Percentiles rank a stretch among this genome's conserved stretches.
Conservation (phyloP, 2,329 filamentous ascomycete genomes). For the Exserohilum turcica region DNA sequence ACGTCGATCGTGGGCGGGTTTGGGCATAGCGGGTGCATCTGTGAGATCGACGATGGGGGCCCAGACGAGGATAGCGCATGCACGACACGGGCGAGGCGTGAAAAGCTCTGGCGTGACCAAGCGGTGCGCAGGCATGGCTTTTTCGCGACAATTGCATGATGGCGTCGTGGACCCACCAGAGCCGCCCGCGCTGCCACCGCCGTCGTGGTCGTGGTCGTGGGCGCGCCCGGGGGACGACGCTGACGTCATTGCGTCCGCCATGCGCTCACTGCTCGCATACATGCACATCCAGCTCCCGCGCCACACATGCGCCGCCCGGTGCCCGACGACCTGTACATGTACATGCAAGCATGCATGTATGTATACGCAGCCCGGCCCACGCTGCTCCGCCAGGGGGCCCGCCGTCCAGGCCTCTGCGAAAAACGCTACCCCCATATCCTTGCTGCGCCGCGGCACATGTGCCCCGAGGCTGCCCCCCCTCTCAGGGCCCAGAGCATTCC, state of each 20-base stretch:
- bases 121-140: slow-evolving; percentile 7
- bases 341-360: no score
- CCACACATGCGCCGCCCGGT: no score
- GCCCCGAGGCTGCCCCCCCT: not conserved
- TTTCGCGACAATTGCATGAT: slow-evolving; percentile 8
- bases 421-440: not conserved
- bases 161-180: slow-evolving; percentile 1
- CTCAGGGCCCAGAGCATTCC: not conserved
- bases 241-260: not conserved
- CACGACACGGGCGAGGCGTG: slow-evolving; percentile 6
- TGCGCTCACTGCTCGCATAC: no score
- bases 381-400: no score
- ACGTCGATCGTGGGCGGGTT: slow-evolving; percentile 24
- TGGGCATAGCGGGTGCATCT: slow-evolving; percentile 2
- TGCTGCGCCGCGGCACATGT: not conserved
- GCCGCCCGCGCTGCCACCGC: not conserved
- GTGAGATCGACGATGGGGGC: slow-evolving; percentile 23
- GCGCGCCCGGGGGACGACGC: no score
- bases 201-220: no score
- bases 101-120: slow-evolving; percentile 10
- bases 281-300: no score
- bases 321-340: no score
- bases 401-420: not conserved
- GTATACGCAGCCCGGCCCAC: no score
- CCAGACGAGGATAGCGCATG: slow-evolving; percentile 16